A percentile compares a stretch with the other conserved stretches of the same genome.
These are phyloP conservation scores for Xylariales sp. DNA, from an alignment of 2,329 filamentous ascomycete species.

Conservation along the genomic window DNA sequence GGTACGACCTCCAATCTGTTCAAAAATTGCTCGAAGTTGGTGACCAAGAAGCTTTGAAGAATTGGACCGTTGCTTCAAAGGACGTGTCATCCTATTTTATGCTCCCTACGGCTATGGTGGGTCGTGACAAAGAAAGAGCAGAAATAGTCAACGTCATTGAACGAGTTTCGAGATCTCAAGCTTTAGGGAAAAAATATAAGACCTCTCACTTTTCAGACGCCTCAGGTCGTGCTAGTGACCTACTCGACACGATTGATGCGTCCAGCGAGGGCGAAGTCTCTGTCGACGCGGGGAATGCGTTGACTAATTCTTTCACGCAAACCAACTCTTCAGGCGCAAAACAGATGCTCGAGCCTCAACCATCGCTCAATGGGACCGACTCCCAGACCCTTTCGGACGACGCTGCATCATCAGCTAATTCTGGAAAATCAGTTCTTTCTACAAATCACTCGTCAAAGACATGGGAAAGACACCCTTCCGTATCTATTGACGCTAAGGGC, in stretches of 20 bases:
- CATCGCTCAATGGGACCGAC: constrained; percentile 51
- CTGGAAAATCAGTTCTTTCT: constrained; percentile 56
- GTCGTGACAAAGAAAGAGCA: constrained; percentile 77
- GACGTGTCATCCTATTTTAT: constrained; percentile 95
- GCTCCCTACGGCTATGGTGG: constrained; percentile 83
- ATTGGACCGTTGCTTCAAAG: constrained; percentile 81
- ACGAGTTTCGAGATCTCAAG: constrained; percentile 75
- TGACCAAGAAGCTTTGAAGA: constrained; percentile 74
- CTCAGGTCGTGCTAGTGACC: constrained; percentile 65
- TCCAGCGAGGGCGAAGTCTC: constrained; percentile 73
- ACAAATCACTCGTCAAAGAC: constrained; percentile 55
- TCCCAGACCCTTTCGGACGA: constrained; percentile 53
- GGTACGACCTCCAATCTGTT: constrained; percentile 80
- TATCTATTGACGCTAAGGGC: constrained; percentile 62
- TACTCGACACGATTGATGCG: constrained; percentile 60
- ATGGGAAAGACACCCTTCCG: constrained; percentile 65
- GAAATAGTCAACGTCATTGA: constrained; percentile 80
- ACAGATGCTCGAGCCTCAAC: constrained; percentile 54
- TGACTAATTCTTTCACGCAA: constrained; percentile 62
- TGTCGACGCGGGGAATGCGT: constrained; percentile 61
- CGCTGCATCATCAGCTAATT: constrained; percentile 60
- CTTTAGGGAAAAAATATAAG: constrained; percentile 56
- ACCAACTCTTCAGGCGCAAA: constrained; percentile 57
- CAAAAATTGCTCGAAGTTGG: constrained; percentile 80
- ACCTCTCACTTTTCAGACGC: constrained; percentile 62